Conservation (phyloP, 257 asterid genomes). For the Gardenia jasminoides region DNA sequence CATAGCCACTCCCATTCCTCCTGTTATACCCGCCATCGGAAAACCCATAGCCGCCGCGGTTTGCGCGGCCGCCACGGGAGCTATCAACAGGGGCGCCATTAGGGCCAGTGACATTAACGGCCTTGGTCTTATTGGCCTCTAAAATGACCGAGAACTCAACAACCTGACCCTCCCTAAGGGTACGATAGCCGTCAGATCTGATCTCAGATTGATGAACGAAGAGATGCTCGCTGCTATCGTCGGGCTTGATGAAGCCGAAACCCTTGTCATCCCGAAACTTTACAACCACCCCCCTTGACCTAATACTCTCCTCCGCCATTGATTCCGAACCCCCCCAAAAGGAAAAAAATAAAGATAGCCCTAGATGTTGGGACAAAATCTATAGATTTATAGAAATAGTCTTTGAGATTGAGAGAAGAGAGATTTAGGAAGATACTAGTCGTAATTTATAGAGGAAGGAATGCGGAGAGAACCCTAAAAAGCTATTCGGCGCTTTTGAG, state of each 20-base stretch:
- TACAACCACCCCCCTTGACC: constrained; percentile 65
- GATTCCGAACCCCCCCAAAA: constrained; percentile 17
- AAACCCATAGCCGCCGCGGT: constrained; percentile 39
- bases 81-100: constrained; percentile 48
- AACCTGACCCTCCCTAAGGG: constrained; percentile 68
- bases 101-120: constrained; percentile 65
- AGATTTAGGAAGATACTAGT: background rate
- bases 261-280: constrained; percentile 70
- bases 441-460: no score
- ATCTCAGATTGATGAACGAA: constrained; percentile 84
- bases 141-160: constrained; percentile 63
- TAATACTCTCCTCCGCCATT: constrained; percentile 61
- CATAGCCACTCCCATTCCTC: constrained; percentile 31
- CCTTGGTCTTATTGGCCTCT: constrained; percentile 61
- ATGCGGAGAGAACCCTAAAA: background rate
- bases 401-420: background rate
- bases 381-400: no score
- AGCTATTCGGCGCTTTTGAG: background rate
- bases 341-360: background rate
- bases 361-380: no score
- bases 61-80: constrained; percentile 21
- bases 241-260: constrained; percentile 78
- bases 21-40: constrained; percentile 28
- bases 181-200: constrained; percentile 74
- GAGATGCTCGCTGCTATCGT: constrained; percentile 66